phyloP scores from a whole-genome alignment of 129 eudicot genomes.

The Apium graveolens region DNA sequence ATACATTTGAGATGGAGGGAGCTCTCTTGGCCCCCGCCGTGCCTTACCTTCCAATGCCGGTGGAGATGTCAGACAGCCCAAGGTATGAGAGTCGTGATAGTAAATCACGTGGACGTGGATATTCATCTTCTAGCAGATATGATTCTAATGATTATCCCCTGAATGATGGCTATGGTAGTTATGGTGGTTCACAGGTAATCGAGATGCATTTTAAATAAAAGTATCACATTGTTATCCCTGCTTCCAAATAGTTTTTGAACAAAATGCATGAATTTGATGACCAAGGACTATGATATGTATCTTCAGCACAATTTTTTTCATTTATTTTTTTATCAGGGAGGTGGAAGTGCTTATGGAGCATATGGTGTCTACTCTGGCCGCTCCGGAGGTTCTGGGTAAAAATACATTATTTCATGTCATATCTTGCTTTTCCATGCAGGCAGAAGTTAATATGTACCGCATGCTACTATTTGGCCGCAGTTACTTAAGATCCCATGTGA shows the following conservation, averaged over 20 bases:
- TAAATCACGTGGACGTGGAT: conserved; percentile 56
- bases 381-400: conserved; percentile 46
- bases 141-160: conserved; percentile 36
- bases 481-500: background rate
- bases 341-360: conserved; percentile 53
- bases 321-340: conserved; percentile 26
- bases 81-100: conserved; percentile 54
- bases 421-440: background rate
- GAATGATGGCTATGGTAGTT: conserved; percentile 28
- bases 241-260: background rate
- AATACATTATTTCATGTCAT: background rate
- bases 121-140: conserved; percentile 46
- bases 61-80: conserved; percentile 34
- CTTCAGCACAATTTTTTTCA: background rate
- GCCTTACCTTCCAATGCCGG: conserved; percentile 36
- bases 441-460: background rate
- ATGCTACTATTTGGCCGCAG: background rate
- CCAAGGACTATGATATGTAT: background rate
- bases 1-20: conserved; percentile 69
- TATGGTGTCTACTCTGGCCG: conserved; percentile 63
- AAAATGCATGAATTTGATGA: background rate
- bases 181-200: conserved; percentile 52
- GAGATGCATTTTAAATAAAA: background rate
- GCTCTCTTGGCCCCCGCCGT: conserved; percentile 30
- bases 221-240: background rate